These are phyloP conservation scores for Elaeis oleifera DNA, from an alignment of 202 grass and related monocot genomes.

Conservation along the genomic window DNA sequence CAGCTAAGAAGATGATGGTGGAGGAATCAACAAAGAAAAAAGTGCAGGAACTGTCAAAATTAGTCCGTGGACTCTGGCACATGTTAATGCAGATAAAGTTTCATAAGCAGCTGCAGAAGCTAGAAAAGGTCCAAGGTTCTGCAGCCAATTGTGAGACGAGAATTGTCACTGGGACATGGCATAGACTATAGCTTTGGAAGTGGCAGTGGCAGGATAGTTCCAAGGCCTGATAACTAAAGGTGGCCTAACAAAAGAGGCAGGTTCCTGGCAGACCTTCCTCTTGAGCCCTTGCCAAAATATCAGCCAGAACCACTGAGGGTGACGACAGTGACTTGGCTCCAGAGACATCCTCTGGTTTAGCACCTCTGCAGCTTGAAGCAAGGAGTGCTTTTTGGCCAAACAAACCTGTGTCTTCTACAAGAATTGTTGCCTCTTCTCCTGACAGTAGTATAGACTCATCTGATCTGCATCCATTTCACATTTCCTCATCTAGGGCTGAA, in stretches of 20 bases:
- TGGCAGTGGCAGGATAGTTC: constrained; percentile 18
- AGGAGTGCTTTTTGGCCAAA: constrained; percentile 71
- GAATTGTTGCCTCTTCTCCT: constrained; percentile 55
- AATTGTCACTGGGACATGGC: constrained; percentile 17
- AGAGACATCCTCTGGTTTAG: constrained; percentile 53
- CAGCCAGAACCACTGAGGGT: constrained; percentile 45
- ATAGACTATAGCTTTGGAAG: constrained; percentile 22
- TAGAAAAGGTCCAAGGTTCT: constrained; percentile 80
- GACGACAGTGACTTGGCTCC: constrained; percentile 37
- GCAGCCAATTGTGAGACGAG: constrained; percentile 50
- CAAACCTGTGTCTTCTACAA: constrained; percentile 33
- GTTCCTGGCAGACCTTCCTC: constrained; percentile 50
- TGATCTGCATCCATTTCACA: constrained; percentile 72
- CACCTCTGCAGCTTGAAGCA: constrained; percentile 84
- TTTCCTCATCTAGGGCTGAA: constrained; percentile 58
- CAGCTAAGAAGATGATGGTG: constrained; percentile 52
- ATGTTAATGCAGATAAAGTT: constrained; percentile 89
- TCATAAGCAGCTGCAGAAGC: constrained; percentile 79
- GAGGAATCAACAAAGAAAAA: constrained; percentile 62
- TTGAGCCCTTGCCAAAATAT: constrained; percentile 71
- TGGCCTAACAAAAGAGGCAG: constrained; percentile 41
- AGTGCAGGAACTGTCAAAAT: constrained; percentile 55
- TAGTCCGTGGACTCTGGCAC: constrained; percentile 86
- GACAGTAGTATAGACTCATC: constrained; percentile 85
- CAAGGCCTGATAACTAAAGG: constrained; percentile 35